These are phyloP conservation scores for Aeschynomene evenia DNA, from an alignment of 306 rosid genomes.

Conservation along the genomic window DNA sequence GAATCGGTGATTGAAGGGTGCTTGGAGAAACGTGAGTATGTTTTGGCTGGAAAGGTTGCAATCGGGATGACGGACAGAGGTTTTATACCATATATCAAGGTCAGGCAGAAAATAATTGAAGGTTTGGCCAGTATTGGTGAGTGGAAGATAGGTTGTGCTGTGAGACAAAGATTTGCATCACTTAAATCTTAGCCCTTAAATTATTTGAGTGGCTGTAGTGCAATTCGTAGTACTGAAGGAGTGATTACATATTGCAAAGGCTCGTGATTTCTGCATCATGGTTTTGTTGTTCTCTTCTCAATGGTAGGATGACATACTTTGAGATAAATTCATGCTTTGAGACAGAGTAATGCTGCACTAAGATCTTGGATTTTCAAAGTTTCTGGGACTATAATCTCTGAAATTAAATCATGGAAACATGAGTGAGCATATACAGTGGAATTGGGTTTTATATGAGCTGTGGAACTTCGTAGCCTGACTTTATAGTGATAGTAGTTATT, in stretches of 20 bases:
- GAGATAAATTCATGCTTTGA: neutral
- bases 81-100: constrained; percentile 57
- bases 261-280: constrained; percentile 1
- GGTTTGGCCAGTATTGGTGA: constrained; percentile 66
- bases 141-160: constrained; percentile 68
- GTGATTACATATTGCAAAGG: neutral
- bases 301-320: neutral
- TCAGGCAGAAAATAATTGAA: constrained; percentile 76
- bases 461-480: constrained; percentile 1
- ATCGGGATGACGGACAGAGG: constrained; percentile 60
- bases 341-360: neutral
- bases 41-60: constrained; percentile 75
- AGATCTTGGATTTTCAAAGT: constrained; percentile 17
- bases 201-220: constrained; percentile 9
- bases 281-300: constrained; percentile 6
- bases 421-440: neutral
- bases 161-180: constrained; percentile 67
- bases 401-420: neutral
- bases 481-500: neutral
- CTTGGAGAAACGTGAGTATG: constrained; percentile 64
- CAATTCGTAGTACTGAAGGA: neutral
- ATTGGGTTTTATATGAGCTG: neutral
- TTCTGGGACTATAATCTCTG: neutral
- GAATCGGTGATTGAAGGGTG: constrained; percentile 79
- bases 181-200: constrained; percentile 46